phyloP scores from a whole-genome alignment of 768 basidiomycete species.

The Tylopilus plumbeoviolaceoides region DNA sequence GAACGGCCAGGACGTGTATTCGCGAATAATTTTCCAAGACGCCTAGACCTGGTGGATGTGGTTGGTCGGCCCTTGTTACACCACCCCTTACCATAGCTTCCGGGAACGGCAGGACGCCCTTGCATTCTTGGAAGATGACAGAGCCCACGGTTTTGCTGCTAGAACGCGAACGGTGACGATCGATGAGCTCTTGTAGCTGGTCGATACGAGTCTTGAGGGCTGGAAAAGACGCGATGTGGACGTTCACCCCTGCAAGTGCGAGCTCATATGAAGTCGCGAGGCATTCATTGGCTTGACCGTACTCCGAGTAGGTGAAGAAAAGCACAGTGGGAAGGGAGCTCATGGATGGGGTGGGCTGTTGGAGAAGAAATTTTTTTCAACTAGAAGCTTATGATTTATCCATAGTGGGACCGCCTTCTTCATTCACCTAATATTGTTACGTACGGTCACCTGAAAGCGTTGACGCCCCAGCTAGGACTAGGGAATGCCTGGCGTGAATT shows the following conservation, averaged over 20 bases:
- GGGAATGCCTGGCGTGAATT: no score
- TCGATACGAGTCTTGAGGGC: conserved; percentile 7
- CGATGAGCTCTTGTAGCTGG: conserved; percentile 5
- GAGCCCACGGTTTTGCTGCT: background rate
- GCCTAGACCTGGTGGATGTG: conserved; percentile 3
- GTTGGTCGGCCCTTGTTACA: background rate
- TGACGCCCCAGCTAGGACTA: no score
- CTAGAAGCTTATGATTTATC: no score
- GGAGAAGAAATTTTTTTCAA: no score
- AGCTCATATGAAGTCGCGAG: conserved; percentile 14
- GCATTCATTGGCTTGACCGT: conserved; percentile 4
- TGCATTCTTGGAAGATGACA: conserved; percentile 4
- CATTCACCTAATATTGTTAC: no score
- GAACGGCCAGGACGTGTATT: accelerated
- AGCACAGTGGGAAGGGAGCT: conserved; percentile 5
- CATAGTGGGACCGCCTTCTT: no score
- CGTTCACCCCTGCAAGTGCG: conserved; percentile 2
- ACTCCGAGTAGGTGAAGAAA: conserved; percentile 6
- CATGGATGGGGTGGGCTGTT: background rate
- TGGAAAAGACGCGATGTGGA: conserved; percentile 9
- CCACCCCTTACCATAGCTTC: background rate
- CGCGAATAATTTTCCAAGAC: background rate
- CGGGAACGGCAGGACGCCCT: background rate
- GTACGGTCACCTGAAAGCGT: no score
- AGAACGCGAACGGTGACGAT: background rate